Percentiles rank a stretch among this genome's conserved stretches.
phyloP scores from a whole-genome alignment of 2,329 filamentous ascomycete genomes.

The Fusarium cicatricum region DNA sequence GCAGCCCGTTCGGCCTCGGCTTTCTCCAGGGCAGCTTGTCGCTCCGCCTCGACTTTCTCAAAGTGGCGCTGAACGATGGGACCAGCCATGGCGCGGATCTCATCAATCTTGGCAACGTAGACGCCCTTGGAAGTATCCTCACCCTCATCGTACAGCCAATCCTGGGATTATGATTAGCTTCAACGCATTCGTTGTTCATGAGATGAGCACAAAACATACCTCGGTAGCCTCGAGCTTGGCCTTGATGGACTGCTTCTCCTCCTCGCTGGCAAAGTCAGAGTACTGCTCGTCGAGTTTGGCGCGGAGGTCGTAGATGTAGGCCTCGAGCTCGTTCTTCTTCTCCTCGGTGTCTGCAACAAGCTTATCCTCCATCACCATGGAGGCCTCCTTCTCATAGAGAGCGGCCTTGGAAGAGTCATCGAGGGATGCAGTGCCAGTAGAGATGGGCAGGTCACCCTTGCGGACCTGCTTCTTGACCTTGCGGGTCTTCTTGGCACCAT shows the following conservation, averaged over 20 bases:
- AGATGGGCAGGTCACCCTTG: slow-evolving; percentile 93
- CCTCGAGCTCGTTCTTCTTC: slow-evolving; percentile 99
- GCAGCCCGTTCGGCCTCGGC: slow-evolving; percentile 80
- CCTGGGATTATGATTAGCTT: slow-evolving; percentile 60
- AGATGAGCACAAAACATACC: slow-evolving; percentile 65
- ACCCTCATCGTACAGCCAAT: slow-evolving; percentile 98
- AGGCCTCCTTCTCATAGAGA: slow-evolving; percentile 81
- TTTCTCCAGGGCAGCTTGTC: slow-evolving; percentile 78
- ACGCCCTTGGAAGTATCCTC: slow-evolving; percentile 93
- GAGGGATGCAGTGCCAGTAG: slow-evolving; percentile 81
- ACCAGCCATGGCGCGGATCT: slow-evolving; percentile 89
- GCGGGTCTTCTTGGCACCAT: slow-evolving; percentile 83
- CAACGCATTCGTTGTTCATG: background rate
- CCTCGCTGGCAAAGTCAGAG: slow-evolving; percentile 85
- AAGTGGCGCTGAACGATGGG: slow-evolving; percentile 94
- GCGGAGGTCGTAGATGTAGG: slow-evolving; percentile 95
- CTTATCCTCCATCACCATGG: slow-evolving; percentile 99
- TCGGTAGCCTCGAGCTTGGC: slow-evolving; percentile 84
- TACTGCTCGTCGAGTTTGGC: slow-evolving; percentile 95
- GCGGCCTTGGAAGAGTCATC: slow-evolving; percentile 72
- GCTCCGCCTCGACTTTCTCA: slow-evolving; percentile 91
- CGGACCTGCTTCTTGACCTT: slow-evolving; percentile 99
- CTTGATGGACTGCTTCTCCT: slow-evolving; percentile 89
- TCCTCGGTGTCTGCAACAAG: slow-evolving; percentile 97
- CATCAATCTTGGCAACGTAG: slow-evolving; percentile 94